Evolutionary conservation across 1,284 basidiomycete genomes (phyloP), one percentile per base, ranked within the genome.

Genomic region (Quambalaria eucalypti): DNA sequence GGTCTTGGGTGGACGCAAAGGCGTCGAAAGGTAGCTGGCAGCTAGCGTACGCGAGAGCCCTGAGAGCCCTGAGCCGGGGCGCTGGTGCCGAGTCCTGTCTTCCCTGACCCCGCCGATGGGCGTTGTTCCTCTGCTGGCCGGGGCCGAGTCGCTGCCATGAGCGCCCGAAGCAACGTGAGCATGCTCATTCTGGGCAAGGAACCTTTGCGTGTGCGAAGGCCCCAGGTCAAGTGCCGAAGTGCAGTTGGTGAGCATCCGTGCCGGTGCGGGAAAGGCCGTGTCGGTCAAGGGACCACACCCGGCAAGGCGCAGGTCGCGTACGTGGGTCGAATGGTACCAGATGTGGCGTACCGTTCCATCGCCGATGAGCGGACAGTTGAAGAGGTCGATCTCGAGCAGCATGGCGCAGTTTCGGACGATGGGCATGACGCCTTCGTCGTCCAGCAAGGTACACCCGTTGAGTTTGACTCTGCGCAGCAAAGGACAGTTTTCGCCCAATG

Each of bases 321-420:
- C 86, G 68, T 90, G 83, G 19, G 79, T 79, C 1, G 85, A 85
- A 66, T 87, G 79, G 16, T 82, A 80, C 87, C 93, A 95, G 21
- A 98, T 82, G 64, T 90, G 85, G 52, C 89, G 85, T 50, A 91
- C 81, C 36, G 88, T 82, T 21, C 79, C 75, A 72, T 96, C 86
- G 10, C 88, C 86, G 69, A 97, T 82, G 53, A 81, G 81, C 56
- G 83, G 81, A 78, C 91, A 92, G 60, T 85, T 82, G 67, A 90
- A 86, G 61, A 98, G 83, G 77, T 98, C 95, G 64, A 96, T 85
- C 77, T 99, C 95, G 52, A 98, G 82, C 19, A 99, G 81, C 33
- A 91, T 81, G 0, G 89, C 87, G 71, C 92, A 96, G 6, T 81
- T 40, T 39, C 58, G 48, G 3, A 68, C 61, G 23, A 75, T 53